These are phyloP conservation scores for Calonectria pteridis DNA, from an alignment of 2,329 filamentous ascomycete species.

Conservation along the genomic window DNA sequence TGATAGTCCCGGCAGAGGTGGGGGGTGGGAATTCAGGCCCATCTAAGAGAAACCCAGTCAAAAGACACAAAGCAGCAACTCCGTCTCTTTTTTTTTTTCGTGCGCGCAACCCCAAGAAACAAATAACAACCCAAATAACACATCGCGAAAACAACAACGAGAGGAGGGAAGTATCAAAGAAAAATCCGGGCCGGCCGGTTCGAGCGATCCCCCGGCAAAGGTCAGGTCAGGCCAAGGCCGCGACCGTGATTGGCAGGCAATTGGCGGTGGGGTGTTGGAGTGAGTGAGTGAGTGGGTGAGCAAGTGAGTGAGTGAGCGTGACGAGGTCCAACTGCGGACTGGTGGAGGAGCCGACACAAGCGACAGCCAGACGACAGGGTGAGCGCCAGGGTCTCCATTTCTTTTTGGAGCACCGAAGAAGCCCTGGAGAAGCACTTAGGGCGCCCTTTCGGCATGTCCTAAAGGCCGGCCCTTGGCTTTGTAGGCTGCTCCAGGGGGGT, in stretches of 20 bases:
- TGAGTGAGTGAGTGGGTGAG: not conserved
- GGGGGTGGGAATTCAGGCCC: not conserved
- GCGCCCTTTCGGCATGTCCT: constrained; percentile 18
- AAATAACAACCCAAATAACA: constrained; percentile 20
- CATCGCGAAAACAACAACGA: constrained; percentile 13
- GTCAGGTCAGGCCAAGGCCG: not conserved
- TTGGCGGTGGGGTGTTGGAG: not conserved
- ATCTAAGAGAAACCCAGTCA: constrained; percentile 2
- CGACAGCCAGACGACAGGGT: not conserved
- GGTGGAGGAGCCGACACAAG: not conserved
- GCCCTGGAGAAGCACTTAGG: constrained; percentile 26
- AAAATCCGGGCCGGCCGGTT: constrained; percentile 14
- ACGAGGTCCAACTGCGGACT: constrained; percentile 10
- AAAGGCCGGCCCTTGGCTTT: constrained; percentile 23
- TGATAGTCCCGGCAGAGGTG: constrained; percentile 19
- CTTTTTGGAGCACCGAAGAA: constrained; percentile 23
- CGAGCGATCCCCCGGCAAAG: not conserved
- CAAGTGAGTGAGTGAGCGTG: constrained; percentile 1
- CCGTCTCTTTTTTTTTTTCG: not conserved
- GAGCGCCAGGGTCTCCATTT: constrained; percentile 5
- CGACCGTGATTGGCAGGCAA: not conserved
- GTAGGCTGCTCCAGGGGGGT: constrained; percentile 28
- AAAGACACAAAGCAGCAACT: constrained; percentile 8
- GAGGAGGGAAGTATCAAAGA: not conserved
- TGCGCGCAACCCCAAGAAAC: constrained; percentile 8